phyloP scores from a whole-genome alignment of 495 filamentous ascomycete genomes.

The Daldinia vernicosa region DNA sequence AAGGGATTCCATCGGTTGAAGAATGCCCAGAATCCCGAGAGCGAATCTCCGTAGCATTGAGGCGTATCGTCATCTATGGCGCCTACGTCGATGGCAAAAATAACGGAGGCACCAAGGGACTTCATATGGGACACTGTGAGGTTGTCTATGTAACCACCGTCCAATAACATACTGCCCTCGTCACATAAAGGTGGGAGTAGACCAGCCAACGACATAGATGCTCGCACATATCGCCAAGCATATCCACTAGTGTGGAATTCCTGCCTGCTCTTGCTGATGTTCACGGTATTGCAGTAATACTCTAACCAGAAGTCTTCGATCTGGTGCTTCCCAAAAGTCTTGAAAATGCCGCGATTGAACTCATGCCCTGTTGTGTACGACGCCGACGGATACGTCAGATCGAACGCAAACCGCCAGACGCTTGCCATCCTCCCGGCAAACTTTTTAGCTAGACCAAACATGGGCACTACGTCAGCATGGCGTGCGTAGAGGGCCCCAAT shows the following conservation, averaged over 20 bases:
- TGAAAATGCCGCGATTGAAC: constrained; percentile 99
- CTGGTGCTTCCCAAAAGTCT: constrained; percentile 93
- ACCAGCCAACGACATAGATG: constrained; percentile 95
- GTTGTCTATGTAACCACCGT: constrained; percentile 97
- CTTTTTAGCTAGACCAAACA: constrained; percentile 95
- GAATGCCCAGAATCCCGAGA: constrained; percentile 95
- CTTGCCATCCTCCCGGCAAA: constrained; percentile 97
- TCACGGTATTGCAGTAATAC: constrained; percentile 99
- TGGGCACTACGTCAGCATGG: constrained; percentile 95
- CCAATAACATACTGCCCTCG: constrained; percentile 93
- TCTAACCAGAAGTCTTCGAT: constrained; percentile 99
- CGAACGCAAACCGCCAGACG: constrained; percentile 95
- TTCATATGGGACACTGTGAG: constrained; percentile 98
- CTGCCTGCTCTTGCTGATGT: constrained; percentile 87
- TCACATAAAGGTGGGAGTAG: constrained; percentile 94
- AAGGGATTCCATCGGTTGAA: constrained; percentile 98
- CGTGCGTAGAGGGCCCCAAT: constrained; percentile 95
- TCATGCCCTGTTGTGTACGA: constrained; percentile 98
- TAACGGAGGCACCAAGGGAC: constrained; percentile 86
- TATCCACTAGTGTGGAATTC: constrained; percentile 96
- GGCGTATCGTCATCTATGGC: constrained; percentile 88
- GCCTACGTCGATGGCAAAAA: constrained; percentile 96
- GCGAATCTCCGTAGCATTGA: constrained; percentile 88
- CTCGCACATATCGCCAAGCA: constrained; percentile 94
- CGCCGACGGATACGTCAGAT: constrained; percentile 91